Percentiles rank a stretch among this genome's conserved stretches.
Evolutionary conservation across 768 basidiomycete species (phyloP).

Genomic region (Xerocomellus amylosporus): DNA sequence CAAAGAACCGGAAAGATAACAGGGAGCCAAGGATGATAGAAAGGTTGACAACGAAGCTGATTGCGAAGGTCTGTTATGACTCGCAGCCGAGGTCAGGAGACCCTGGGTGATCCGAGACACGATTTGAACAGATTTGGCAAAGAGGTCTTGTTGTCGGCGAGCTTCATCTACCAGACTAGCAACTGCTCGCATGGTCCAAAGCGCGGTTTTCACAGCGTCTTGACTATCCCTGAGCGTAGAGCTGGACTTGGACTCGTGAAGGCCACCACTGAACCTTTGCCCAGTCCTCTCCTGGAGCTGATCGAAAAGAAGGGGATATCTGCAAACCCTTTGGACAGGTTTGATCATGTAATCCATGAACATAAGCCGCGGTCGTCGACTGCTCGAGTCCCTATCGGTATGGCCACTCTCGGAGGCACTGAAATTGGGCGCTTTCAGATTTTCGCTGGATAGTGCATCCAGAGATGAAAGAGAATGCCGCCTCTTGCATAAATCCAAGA

Average conservation of each 20-base stretch:
- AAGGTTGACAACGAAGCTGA: slow-evolving; percentile 52
- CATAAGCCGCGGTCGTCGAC: slow-evolving; percentile 45
- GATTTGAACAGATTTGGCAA: slow-evolving; percentile 65
- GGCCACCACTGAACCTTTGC: slow-evolving; percentile 1
- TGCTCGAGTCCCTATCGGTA: slow-evolving; percentile 25
- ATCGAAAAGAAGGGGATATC: slow-evolving; percentile 87
- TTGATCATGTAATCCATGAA: slow-evolving; percentile 93
- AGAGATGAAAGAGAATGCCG: slow-evolving; percentile 51
- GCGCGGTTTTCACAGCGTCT: slow-evolving; percentile 39
- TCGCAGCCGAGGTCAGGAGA: slow-evolving; percentile 28
- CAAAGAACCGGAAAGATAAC: slow-evolving; percentile 78
- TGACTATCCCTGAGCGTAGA: neutral
- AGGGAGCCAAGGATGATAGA: slow-evolving; percentile 71
- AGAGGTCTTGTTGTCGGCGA: slow-evolving; percentile 59
- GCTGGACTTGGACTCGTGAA: neutral
- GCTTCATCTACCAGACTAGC: slow-evolving; percentile 82
- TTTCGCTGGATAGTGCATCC: slow-evolving; percentile 38
- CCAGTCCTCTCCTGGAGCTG: slow-evolving; percentile 45
- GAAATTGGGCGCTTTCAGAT: slow-evolving; percentile 32
- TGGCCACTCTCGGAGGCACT: slow-evolving; percentile 33
- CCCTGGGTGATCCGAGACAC: slow-evolving; percentile 57
- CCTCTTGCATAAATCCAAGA: slow-evolving; percentile 37
- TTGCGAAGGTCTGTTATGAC: slow-evolving; percentile 30
- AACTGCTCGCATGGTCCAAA: slow-evolving; percentile 71
- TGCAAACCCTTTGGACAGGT: slow-evolving; percentile 95